Conservation (phyloP, 2,329 filamentous ascomycete species). For the Rachicladosporium sp. region DNA sequence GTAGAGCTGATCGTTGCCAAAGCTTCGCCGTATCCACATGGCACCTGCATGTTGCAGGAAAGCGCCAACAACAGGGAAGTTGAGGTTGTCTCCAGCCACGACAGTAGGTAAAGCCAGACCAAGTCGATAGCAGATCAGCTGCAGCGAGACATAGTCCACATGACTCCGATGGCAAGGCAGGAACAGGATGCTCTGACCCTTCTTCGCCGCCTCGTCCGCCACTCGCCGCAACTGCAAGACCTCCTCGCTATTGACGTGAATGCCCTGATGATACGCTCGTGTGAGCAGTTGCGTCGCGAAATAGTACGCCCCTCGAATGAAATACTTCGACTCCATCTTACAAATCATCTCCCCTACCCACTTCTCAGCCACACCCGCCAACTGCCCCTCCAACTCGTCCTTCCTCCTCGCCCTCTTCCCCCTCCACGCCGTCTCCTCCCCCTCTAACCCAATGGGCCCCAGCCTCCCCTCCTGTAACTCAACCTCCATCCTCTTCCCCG, state of each 20-base stretch:
- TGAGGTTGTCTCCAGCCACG: constrained; percentile 90
- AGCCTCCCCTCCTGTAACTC: constrained; percentile 67
- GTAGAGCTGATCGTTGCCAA: constrained; percentile 85
- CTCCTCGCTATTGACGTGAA: constrained; percentile 92
- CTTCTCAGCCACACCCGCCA: constrained; percentile 71
- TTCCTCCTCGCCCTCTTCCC: constrained; percentile 24
- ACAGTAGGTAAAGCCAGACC: constrained; percentile 82
- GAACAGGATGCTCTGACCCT: constrained; percentile 93
- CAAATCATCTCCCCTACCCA: constrained; percentile 95
- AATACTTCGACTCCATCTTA: constrained; percentile 60
- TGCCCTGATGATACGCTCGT: constrained; percentile 87
- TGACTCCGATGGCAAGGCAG: constrained; percentile 89
- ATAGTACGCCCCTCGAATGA: constrained; percentile 89
- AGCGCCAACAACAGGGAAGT: constrained; percentile 77
- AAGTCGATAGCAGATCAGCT: constrained; percentile 88
- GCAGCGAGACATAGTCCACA: constrained; percentile 89
- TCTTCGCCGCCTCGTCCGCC: constrained; percentile 67
- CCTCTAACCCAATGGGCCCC: constrained; percentile 34
- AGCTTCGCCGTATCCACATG: constrained; percentile 90
- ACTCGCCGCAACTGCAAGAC: constrained; percentile 71
- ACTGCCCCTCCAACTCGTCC: constrained; percentile 53
- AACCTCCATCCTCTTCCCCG: constrained; percentile 57
- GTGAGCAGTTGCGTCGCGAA: constrained; percentile 76
- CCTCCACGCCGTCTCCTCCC: constrained; percentile 46
- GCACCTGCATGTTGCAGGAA: constrained; percentile 93